These are phyloP conservation scores for Pilasporangium apinafurcum DNA, from an alignment of 352 stramenopile genomes.

Conservation along the genomic window DNA sequence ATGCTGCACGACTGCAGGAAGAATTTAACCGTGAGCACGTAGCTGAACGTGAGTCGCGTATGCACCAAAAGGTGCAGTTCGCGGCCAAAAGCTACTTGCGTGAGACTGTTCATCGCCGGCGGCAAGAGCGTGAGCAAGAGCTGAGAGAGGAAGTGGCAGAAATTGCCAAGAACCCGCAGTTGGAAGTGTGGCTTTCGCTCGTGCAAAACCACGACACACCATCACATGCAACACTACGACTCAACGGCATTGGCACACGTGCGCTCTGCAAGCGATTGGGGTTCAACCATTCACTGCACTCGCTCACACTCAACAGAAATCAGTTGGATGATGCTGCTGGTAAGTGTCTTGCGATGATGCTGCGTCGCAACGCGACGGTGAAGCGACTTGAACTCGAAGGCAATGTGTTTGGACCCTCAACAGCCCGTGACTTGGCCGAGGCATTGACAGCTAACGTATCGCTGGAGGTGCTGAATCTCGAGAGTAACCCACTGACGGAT, in stretches of 20 bases:
- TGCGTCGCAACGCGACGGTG: conserved; percentile 58
- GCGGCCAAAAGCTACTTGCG: conserved; percentile 70
- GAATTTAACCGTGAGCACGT: conserved; percentile 72
- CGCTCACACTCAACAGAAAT: conserved; percentile 65
- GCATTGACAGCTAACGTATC: conserved; percentile 46
- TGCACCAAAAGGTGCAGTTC: conserved; percentile 60
- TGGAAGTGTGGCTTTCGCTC: conserved; percentile 72
- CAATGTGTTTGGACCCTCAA: conserved; percentile 47
- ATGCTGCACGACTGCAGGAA: conserved; percentile 71
- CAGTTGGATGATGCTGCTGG: conserved; percentile 53
- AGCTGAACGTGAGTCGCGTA: conserved; percentile 51
- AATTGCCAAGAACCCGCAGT: conserved; percentile 48
- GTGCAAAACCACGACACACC: conserved; percentile 47
- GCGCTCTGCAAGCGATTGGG: conserved; percentile 63
- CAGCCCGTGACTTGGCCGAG: conserved; percentile 44
- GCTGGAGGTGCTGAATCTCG: conserved; percentile 53
- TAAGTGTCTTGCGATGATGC: conserved; percentile 49
- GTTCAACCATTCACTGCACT: conserved; percentile 59
- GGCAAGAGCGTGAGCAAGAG: conserved; percentile 57
- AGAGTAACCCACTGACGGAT: conserved; percentile 75
- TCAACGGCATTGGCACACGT: conserved; percentile 44
- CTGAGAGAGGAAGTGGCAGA: conserved; percentile 72
- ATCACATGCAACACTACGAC: conserved; percentile 40
- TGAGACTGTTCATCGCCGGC: conserved; percentile 69
- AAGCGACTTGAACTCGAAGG: conserved; percentile 60